phyloP scores from a whole-genome alignment of 1,139 yeast genomes.

The Magnusiomyces clavatus region DNA sequence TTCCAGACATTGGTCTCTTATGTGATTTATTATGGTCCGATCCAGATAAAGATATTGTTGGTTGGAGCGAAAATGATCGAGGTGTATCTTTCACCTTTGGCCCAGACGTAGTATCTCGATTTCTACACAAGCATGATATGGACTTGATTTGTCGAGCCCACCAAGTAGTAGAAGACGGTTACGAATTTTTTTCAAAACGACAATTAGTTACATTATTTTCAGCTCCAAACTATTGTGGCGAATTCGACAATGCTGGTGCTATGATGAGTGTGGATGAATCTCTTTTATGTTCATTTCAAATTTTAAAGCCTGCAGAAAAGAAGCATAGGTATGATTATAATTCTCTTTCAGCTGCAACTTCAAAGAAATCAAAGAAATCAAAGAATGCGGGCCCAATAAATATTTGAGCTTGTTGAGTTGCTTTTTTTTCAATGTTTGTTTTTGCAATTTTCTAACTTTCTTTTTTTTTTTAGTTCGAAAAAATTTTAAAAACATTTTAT shows the following conservation, averaged over 20 bases:
- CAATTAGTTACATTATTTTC: constrained; percentile 91
- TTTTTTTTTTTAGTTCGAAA: no score
- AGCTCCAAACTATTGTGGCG: constrained; percentile 98
- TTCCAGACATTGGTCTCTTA: constrained; percentile 91
- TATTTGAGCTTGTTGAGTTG: no score
- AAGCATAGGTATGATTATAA: constrained; percentile 62
- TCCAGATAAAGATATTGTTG: constrained; percentile 95
- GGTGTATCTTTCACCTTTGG: constrained; percentile 98
- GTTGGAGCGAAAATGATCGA: constrained; percentile 97
- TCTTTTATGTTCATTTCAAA: constrained; percentile 93
- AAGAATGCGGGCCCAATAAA: no score
- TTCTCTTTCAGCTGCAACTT: constrained; percentile 53
- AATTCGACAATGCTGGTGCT: constrained; percentile 97
- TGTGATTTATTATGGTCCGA: constrained; percentile 98
- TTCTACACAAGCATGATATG: constrained; percentile 92
- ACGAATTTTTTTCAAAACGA: constrained; percentile 91
- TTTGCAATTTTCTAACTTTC: no score
- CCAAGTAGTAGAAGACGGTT: constrained; percentile 98
- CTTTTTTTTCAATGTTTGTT: neutral
- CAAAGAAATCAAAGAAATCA: constrained; percentile 69
- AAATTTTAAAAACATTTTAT: no score
- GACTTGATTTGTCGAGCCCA: constrained; percentile 97
- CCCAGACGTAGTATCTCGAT: constrained; percentile 91
- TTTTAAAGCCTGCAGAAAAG: constrained; percentile 95
- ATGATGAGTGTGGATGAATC: constrained; percentile 99